A percentile compares a stretch with the other conserved stretches of the same genome.
phyloP scores from a whole-genome alignment of 495 filamentous ascomycete species.

The Hypomontagnella monticulosa region DNA sequence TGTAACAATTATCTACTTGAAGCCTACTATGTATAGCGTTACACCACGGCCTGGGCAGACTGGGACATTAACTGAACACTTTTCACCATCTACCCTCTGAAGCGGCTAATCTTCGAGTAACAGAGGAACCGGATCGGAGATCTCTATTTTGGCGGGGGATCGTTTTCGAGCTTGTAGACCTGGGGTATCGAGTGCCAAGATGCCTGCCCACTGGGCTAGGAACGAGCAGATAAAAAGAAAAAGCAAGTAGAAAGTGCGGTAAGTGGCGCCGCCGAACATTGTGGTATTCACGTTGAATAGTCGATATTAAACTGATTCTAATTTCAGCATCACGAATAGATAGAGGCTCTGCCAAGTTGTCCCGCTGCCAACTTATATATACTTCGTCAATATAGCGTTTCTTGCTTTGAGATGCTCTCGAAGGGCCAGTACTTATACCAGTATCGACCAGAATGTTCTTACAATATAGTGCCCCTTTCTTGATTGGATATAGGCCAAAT shows the following conservation, averaged over 20 bases:
- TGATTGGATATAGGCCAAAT: conserved; percentile 35
- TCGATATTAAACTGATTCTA: conserved; percentile 26
- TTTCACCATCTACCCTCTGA: conserved; percentile 3
- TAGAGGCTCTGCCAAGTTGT: conserved; percentile 18
- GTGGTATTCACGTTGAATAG: conserved; percentile 12
- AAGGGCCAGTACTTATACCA: conserved; percentile 12
- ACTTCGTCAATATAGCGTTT: conserved; percentile 13
- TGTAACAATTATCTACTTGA: conserved; percentile 11
- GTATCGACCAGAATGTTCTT: conserved; percentile 34
- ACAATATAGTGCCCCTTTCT: conserved; percentile 19
- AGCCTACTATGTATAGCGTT: conserved; percentile 8
- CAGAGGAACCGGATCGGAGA: conserved; percentile 11
- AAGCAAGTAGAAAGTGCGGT: background rate
- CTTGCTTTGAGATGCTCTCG: conserved; percentile 7
- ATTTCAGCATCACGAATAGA: conserved; percentile 28
- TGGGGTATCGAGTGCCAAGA: background rate
- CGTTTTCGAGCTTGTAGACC: background rate
- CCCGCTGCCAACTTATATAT: conserved; percentile 5
- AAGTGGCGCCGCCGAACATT: background rate
- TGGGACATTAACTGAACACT: background rate
- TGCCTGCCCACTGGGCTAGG: too few species aligned
- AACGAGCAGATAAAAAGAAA: background rate
- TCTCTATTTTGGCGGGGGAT: conserved; percentile 12
- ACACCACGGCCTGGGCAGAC: conserved; percentile 2
- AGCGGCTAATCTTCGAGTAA: conserved; percentile 34